phyloP scores from a whole-genome alignment of 1,139 yeast species.

The Taiozyma sp. region DNA sequence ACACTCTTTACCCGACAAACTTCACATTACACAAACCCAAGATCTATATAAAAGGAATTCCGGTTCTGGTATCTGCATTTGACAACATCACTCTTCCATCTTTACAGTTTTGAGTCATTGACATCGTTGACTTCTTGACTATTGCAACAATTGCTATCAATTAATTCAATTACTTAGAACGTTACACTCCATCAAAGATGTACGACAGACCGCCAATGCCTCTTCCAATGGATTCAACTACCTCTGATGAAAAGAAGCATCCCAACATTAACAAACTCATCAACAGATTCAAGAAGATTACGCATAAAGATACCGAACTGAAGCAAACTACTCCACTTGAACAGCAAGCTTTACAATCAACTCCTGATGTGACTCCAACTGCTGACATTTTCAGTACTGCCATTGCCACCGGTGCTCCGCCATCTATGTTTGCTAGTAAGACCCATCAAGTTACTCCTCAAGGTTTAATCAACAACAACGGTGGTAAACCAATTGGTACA shows the following conservation, averaged over 20 bases:
- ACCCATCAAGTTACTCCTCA: slow-evolving; percentile 43
- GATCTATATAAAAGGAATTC: not conserved
- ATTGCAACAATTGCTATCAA: slow-evolving; percentile 4
- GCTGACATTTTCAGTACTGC: slow-evolving; percentile 26
- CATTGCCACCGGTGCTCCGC: slow-evolving; percentile 42
- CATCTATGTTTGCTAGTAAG: slow-evolving; percentile 38
- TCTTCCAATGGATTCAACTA: slow-evolving; percentile 10
- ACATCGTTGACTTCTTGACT: not conserved
- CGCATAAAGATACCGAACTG: slow-evolving; percentile 1
- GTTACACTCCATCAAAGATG: slow-evolving; percentile 6
- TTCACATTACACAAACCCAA: not conserved
- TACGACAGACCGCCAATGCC: slow-evolving; percentile 28
- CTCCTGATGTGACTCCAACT: slow-evolving; percentile 8
- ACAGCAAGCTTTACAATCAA: slow-evolving; percentile 4
- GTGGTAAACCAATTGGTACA: slow-evolving; percentile 54
- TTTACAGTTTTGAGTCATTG: not conserved
- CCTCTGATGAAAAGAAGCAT: not conserved
- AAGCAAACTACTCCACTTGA: not conserved
- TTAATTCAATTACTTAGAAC: too few relatives aligned
- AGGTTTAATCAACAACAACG: slow-evolving; percentile 30
- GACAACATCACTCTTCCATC: not conserved
- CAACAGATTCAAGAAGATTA: slow-evolving; percentile 11
- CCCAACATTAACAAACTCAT: slow-evolving; percentile 5
- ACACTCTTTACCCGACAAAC: not conserved
- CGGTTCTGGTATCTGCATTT: not conserved